phyloP scores from a whole-genome alignment of 495 filamentous ascomycete genomes.

The Aspergillus incahuasiensis region DNA sequence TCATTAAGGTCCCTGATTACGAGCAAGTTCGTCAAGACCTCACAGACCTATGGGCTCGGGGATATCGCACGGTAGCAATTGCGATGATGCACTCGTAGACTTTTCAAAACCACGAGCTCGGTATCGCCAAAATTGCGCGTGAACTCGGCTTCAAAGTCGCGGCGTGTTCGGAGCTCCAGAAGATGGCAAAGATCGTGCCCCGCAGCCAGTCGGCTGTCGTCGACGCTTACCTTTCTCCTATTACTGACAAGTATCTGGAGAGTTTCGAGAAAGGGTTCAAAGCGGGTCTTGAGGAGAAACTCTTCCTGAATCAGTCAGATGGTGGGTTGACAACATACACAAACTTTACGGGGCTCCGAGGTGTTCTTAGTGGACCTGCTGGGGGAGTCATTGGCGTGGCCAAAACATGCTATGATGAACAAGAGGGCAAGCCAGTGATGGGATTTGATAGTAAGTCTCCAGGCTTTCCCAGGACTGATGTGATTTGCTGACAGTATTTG shows the following conservation, averaged over 20 bases:
- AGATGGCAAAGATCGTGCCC: slow-evolving; percentile 68
- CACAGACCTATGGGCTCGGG: slow-evolving; percentile 23
- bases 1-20: slow-evolving; percentile 25
- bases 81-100: slow-evolving; percentile 42
- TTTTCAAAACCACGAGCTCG: slow-evolving; percentile 40
- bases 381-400: slow-evolving; percentile 76
- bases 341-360: slow-evolving; percentile 44
- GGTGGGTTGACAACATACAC: slow-evolving; percentile 40
- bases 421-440: slow-evolving; percentile 77
- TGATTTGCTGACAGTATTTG: too few relatives aligned
- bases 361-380: slow-evolving; percentile 49
- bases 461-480: too few relatives aligned
- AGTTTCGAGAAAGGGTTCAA: slow-evolving; percentile 60
- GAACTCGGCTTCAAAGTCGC: slow-evolving; percentile 32
- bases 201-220: slow-evolving; percentile 80
- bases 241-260: slow-evolving; percentile 80
- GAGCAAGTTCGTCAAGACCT: slow-evolving; percentile 24
- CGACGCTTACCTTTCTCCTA: slow-evolving; percentile 86
- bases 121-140: slow-evolving; percentile 36
- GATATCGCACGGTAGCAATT: slow-evolving; percentile 37
- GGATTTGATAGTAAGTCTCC: slow-evolving; percentile 96
- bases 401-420: slow-evolving; percentile 73
- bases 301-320: slow-evolving; percentile 40
- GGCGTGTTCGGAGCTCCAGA: slow-evolving; percentile 46
- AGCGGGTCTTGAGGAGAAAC: slow-evolving; percentile 28